Percentiles rank a stretch among this genome's conserved stretches.
phyloP scores from a whole-genome alignment of 768 basidiomycete genomes.

The Suillus brevipes region DNA sequence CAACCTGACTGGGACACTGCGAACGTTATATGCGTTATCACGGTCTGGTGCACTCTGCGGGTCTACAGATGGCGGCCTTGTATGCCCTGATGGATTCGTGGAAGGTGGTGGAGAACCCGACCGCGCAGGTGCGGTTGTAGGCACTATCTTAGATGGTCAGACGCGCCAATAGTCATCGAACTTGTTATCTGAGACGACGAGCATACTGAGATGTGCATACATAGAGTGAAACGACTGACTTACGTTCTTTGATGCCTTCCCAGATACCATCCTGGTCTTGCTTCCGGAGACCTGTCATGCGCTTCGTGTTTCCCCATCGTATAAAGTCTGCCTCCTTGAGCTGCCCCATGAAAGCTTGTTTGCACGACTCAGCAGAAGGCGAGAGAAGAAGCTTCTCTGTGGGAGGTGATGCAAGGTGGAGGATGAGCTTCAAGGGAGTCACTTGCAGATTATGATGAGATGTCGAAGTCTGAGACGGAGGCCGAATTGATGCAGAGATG shows the following conservation, averaged over 20 bases:
- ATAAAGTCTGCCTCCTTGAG: conserved; percentile 97
- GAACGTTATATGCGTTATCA: conserved; percentile 84
- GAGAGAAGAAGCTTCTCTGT: conserved; percentile 81
- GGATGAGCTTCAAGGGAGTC: conserved; percentile 70
- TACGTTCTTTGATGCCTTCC: conserved; percentile 95
- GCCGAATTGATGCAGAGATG: conserved; percentile 58
- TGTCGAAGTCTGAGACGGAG: conserved; percentile 37
- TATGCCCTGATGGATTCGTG: conserved; percentile 55
- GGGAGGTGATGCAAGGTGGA: conserved; percentile 88
- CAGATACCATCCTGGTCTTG: conserved; percentile 95
- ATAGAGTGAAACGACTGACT: conserved; percentile 34
- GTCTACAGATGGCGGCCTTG: conserved; percentile 66
- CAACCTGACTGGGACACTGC: conserved; percentile 85
- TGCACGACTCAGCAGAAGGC: conserved; percentile 82
- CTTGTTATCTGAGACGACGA: conserved; percentile 65
- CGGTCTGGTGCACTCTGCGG: conserved; percentile 54
- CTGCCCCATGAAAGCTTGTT: conserved; percentile 93
- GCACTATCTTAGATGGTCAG: conserved; percentile 89
- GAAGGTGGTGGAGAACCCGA: conserved; percentile 57
- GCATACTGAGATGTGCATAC: not conserved
- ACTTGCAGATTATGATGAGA: conserved; percentile 40
- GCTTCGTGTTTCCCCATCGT: conserved; percentile 93
- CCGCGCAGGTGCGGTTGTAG: conserved; percentile 66
- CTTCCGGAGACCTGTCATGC: conserved; percentile 88
- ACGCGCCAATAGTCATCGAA: conserved; percentile 96